Evolutionary conservation across 208 protist genomes (phyloP).

Genomic region (Porcisia hertigi): DNA sequence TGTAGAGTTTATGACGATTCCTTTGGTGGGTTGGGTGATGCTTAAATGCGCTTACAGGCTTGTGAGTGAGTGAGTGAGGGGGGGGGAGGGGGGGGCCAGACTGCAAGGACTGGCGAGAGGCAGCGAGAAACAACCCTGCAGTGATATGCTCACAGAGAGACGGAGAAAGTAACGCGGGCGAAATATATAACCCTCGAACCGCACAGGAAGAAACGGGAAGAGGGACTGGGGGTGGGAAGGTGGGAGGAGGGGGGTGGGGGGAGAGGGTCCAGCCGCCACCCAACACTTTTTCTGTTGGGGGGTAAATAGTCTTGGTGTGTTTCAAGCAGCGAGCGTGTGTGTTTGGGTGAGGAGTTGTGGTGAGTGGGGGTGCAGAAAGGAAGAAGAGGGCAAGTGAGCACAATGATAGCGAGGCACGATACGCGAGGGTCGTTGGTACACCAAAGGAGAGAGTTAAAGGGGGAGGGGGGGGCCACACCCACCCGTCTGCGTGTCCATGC

Average conservation of each 20-base stretch:
- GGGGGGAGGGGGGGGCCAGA: no score
- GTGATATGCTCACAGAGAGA: neutral
- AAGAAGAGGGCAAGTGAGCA: neutral
- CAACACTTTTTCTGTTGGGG: neutral
- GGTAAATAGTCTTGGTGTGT: neutral
- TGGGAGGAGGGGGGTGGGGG: no score
- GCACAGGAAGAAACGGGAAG: no score
- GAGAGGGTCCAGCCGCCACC: neutral
- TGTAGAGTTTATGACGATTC: no score
- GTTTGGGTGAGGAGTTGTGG: neutral
- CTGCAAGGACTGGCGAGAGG: neutral
- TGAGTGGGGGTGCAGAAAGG: neutral
- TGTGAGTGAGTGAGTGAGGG: neutral
- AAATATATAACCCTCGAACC: neutral
- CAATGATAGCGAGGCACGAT: neutral
- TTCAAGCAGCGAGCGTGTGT: neutral
- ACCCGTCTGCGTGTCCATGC: neutral
- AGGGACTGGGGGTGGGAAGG: no score
- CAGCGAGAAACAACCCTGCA: neutral
- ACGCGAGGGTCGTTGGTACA: neutral
- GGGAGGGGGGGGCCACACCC: neutral
- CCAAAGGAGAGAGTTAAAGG: neutral
- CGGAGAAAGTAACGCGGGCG: neutral
- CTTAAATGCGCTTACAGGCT: neutral
- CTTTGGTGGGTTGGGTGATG: neutral